Percentiles rank a stretch among this genome's conserved stretches.
These are phyloP conservation scores for Fusarium sororula DNA, from an alignment of 2,329 filamentous ascomycete species.

Conservation along the genomic window DNA sequence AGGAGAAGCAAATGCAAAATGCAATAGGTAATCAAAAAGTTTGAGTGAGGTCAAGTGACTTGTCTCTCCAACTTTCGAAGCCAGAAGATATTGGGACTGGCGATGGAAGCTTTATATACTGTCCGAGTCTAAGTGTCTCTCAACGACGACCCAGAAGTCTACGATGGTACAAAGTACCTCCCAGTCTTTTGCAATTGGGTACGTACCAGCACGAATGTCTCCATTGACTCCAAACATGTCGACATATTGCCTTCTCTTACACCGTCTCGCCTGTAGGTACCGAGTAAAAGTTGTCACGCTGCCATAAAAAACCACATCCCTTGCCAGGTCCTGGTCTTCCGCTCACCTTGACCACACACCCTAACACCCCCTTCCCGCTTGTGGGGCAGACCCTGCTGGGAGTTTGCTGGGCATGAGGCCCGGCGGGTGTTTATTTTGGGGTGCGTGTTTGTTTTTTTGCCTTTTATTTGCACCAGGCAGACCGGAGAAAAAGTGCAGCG, in stretches of 20 bases:
- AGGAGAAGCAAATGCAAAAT: constrained; percentile 17
- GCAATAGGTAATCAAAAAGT: constrained; percentile 6
- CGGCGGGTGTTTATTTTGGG: constrained; percentile 23
- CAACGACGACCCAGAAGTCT: constrained; percentile 31
- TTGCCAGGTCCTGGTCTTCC: constrained; percentile 27
- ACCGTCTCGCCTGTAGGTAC: constrained; percentile 31
- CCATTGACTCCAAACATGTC: constrained; percentile 20
- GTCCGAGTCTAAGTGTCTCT: constrained; percentile 34
- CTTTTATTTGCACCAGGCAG: constrained; percentile 13
- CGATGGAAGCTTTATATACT: constrained; percentile 46
- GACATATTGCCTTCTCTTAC: constrained; percentile 35
- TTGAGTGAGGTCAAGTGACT: constrained; percentile 36
- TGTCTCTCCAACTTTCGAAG: constrained; percentile 33
- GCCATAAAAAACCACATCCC: constrained; percentile 32
- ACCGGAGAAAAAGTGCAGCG: neutral
- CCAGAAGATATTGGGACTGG: constrained; percentile 28
- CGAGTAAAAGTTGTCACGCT: constrained; percentile 35
- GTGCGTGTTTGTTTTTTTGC: neutral
- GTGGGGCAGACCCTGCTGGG: constrained; percentile 30
- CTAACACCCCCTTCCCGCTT: constrained; percentile 35
- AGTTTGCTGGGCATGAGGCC: constrained; percentile 21
- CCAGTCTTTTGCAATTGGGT: constrained; percentile 13
- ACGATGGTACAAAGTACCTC: constrained; percentile 37
- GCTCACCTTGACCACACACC: constrained; percentile 36
- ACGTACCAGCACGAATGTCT: constrained; percentile 27